phyloP scores from a whole-genome alignment of 768 basidiomycete genomes.

The Russula earlei region DNA sequence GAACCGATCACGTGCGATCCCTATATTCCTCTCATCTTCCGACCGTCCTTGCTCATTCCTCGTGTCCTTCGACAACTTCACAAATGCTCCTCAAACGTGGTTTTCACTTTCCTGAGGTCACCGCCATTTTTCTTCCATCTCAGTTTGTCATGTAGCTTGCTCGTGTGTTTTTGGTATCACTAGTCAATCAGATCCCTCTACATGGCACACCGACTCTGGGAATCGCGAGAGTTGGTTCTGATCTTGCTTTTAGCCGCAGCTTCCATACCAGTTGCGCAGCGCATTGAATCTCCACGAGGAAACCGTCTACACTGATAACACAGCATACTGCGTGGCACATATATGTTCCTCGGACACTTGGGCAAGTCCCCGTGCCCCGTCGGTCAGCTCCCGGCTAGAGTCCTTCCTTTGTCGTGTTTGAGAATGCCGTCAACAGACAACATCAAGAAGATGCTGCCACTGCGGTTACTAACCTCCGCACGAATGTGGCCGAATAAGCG shows the following conservation, averaged over 20 bases:
- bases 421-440: neutral
- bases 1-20: neutral
- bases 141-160: too few species aligned
- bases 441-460: neutral
- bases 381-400: neutral
- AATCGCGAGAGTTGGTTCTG: too few species aligned
- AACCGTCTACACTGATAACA: constrained; percentile 1
- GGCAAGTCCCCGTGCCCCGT: neutral
- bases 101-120: neutral
- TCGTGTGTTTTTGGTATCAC: too few species aligned
- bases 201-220: too few species aligned
- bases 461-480: too few species aligned
- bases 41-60: neutral
- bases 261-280: neutral
- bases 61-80: neutral
- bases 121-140: too few species aligned
- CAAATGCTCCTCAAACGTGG: neutral
- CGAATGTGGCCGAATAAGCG: too few species aligned
- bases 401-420: neutral
- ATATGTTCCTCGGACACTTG: neutral
- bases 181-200: too few species aligned
- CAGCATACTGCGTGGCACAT: neutral
- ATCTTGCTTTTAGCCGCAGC: too few species aligned
- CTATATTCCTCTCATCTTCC: neutral
- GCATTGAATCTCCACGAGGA: constrained; percentile 1